Conservation (phyloP, 2,329 filamentous ascomycete species). For the Cladosporium sp. region DNA sequence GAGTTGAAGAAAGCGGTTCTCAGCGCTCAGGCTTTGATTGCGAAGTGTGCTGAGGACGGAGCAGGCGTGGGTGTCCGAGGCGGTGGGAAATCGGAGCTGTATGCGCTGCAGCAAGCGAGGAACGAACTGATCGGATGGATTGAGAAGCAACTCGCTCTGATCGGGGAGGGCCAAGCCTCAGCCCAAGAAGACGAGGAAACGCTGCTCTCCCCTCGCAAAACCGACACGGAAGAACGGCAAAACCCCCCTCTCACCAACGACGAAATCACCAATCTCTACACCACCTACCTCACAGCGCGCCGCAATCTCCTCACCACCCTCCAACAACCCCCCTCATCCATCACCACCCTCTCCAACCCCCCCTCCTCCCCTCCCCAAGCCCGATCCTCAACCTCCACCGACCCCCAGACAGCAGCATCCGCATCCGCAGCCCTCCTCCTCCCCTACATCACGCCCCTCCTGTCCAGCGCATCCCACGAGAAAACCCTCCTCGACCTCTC, state of each 20-base stretch:
- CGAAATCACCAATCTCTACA: slow-evolving; percentile 26
- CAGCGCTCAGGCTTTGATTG: slow-evolving; percentile 19
- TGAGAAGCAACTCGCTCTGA: slow-evolving; percentile 28
- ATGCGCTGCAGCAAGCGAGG: slow-evolving; percentile 27
- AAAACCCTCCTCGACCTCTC: slow-evolving; percentile 23
- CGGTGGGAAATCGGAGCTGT: slow-evolving; percentile 18
- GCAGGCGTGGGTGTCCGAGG: slow-evolving; percentile 1
- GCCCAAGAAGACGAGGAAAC: slow-evolving; percentile 2
- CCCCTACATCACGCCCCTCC: slow-evolving; percentile 23
- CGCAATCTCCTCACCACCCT: slow-evolving; percentile 22
- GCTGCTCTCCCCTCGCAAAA: neutral
- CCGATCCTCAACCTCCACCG: slow-evolving; percentile 3
- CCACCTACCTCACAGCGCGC: slow-evolving; percentile 25
- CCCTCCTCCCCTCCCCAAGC: neutral
- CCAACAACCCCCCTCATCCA: slow-evolving; percentile 10
- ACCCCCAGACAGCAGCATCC: slow-evolving; percentile 12
- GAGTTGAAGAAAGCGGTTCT: slow-evolving; percentile 31
- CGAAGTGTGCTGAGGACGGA: slow-evolving; percentile 10
- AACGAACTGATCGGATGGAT: slow-evolving; percentile 32
- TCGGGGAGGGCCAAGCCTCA: slow-evolving; percentile 22
- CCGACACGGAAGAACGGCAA: neutral
- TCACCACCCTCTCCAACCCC: neutral
- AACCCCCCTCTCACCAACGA: neutral
- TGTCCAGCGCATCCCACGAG: slow-evolving; percentile 20
- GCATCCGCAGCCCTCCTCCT: slow-evolving; percentile 17